Conservation (phyloP, 108 stramenopile species). For the Nitzschia sp. region DNA sequence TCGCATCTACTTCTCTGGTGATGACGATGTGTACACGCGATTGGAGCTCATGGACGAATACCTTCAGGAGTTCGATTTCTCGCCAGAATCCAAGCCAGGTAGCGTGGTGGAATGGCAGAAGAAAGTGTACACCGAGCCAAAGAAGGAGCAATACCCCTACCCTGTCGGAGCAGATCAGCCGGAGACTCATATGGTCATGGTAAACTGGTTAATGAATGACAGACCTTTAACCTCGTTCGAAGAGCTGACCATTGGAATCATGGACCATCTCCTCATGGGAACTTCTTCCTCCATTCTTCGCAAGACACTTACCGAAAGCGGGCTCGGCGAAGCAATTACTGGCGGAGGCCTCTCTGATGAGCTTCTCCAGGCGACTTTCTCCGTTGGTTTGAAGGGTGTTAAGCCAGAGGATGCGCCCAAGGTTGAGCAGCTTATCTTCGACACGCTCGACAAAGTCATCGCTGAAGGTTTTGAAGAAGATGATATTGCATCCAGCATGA, state of each 20-base stretch:
- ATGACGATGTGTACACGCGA: conserved; percentile 88
- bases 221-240: conserved; percentile 75
- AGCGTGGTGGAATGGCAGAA: conserved; percentile 72
- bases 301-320: conserved; percentile 92
- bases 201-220: conserved; percentile 97
- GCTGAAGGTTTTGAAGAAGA: conserved; percentile 91
- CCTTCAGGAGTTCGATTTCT: conserved; percentile 77
- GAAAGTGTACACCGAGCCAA: conserved; percentile 65
- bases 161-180: conserved; percentile 75
- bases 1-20: conserved; percentile 93
- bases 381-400: conserved; percentile 91
- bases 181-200: conserved; percentile 82
- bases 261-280: conserved; percentile 94
- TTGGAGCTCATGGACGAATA: conserved; percentile 94
- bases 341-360: conserved; percentile 94
- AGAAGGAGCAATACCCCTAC: conserved; percentile 50
- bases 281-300: conserved; percentile 86
- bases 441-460: conserved; percentile 78
- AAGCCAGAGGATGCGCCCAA: conserved; percentile 68
- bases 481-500: conserved; percentile 90
- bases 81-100: conserved; percentile 68
- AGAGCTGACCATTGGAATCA: conserved; percentile 79
- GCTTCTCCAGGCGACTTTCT: conserved; percentile 91
- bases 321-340: conserved; percentile 87
- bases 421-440: conserved; percentile 81